Conservation (phyloP, 2,329 filamentous ascomycete genomes). For the Epichloe uncinata region DNA sequence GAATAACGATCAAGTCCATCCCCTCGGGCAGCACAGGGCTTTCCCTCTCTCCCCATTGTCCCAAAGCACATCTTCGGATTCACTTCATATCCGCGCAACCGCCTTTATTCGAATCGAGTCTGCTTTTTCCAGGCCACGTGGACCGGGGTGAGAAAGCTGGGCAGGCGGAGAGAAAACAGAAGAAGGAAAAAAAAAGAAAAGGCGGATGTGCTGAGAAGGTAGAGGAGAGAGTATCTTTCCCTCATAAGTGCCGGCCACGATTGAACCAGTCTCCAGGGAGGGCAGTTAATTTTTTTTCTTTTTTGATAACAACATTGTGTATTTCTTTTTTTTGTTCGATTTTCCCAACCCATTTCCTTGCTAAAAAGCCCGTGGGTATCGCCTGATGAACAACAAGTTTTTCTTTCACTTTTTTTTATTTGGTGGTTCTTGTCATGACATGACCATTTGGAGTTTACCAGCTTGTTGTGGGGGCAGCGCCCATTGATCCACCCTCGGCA, state of each 20-base stretch:
- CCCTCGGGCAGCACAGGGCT: slow-evolving; percentile 84
- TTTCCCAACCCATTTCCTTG: not conserved
- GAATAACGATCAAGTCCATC: slow-evolving; percentile 84
- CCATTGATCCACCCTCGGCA: slow-evolving; percentile 6
- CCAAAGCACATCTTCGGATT: not conserved
- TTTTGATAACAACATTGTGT: slow-evolving; percentile 1
- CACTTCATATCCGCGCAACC: slow-evolving; percentile 2
- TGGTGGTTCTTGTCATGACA: not conserved
- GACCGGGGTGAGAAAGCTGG: slow-evolving; percentile 4
- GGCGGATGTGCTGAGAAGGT: slow-evolving; percentile 6
- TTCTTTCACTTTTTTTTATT: not conserved
- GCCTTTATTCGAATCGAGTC: not conserved
- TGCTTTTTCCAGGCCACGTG: not conserved
- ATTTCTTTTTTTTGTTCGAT: slow-evolving; percentile 3
- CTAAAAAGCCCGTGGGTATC: slow-evolving; percentile 1
- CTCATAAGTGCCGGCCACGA: slow-evolving; percentile 77
- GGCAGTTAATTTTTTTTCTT: not conserved
- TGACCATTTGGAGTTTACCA: slow-evolving; percentile 8
- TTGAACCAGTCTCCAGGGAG: slow-evolving; percentile 26
- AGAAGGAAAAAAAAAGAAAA: not conserved
- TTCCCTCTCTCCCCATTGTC: slow-evolving; percentile 66
- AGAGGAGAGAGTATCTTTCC: slow-evolving; percentile 81
- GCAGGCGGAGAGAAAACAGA: too few species aligned
- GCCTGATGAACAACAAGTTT: slow-evolving; percentile 2
- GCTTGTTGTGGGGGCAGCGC: not conserved